Evolutionary conservation across 306 rosid genomes (phyloP).

Genomic region (Lathyrus sativus): DNA sequence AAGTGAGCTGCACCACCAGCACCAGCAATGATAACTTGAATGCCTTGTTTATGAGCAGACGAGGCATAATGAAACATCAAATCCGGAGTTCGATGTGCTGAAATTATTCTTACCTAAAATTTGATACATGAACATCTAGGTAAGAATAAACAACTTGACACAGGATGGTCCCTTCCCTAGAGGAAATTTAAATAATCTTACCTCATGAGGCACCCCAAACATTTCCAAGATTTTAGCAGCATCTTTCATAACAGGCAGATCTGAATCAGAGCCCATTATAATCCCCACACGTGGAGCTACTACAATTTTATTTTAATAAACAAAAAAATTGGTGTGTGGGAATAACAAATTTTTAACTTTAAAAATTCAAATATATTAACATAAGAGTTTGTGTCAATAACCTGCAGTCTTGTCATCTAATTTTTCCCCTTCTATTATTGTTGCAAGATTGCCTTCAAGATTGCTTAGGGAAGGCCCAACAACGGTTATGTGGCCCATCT

Average conservation of each 20-base stretch:
- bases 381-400: constrained; percentile 33
- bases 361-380: constrained; percentile 12
- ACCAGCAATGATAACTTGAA: constrained; percentile 87
- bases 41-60: constrained; percentile 69
- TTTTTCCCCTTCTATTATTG: constrained; percentile 46
- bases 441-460: constrained; percentile 57
- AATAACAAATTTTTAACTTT: constrained; percentile 7
- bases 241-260: constrained; percentile 86
- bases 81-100: constrained; percentile 89
- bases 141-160: constrained; percentile 21
- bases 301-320: constrained; percentile 39
- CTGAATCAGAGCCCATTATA: constrained; percentile 98
- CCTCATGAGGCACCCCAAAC: constrained; percentile 83
- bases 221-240: constrained; percentile 74
- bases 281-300: constrained; percentile 77
- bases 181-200: constrained; percentile 26
- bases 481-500: constrained; percentile 94
- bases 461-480: constrained; percentile 64
- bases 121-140: background rate
- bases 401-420: constrained; percentile 51
- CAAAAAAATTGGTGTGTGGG: constrained; percentile 28
- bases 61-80: constrained; percentile 75
- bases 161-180: background rate
- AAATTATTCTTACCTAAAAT: constrained; percentile 79
- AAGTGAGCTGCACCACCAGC: constrained; percentile 96